Conservation (phyloP, 495 filamentous ascomycete genomes). For the Articulospora tetracladia region DNA sequence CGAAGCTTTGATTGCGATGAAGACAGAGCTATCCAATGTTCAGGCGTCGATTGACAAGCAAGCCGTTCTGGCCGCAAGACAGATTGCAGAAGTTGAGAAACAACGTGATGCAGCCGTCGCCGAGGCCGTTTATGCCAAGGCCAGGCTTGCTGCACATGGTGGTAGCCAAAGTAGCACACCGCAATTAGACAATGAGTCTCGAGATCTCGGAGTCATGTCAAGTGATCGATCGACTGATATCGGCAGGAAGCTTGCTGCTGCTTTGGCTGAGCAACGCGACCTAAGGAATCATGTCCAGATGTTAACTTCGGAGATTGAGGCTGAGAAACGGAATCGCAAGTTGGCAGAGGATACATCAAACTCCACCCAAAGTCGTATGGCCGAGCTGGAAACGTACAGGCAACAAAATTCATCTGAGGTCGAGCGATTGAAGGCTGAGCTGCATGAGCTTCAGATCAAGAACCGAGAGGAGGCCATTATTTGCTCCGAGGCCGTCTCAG, state of each 20-base stretch:
- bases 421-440: slow-evolving; percentile 77
- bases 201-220: slow-evolving; percentile 53
- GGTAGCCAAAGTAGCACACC: slow-evolving; percentile 69
- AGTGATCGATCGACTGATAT: slow-evolving; percentile 72
- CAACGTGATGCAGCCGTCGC: slow-evolving; percentile 88
- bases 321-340: slow-evolving; percentile 74
- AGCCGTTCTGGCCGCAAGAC: slow-evolving; percentile 74
- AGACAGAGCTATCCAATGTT: slow-evolving; percentile 75
- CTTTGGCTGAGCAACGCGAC: slow-evolving; percentile 73
- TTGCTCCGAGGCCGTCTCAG: slow-evolving; percentile 69
- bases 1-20: slow-evolving; percentile 89
- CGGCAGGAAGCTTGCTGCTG: slow-evolving; percentile 73
- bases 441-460: slow-evolving; percentile 71
- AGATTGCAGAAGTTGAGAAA: slow-evolving; percentile 88
- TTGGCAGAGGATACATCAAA: slow-evolving; percentile 85
- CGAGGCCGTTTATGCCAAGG: slow-evolving; percentile 92
- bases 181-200: slow-evolving; percentile 56
- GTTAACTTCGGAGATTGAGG: slow-evolving; percentile 64
- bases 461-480: slow-evolving; percentile 74
- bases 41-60: slow-evolving; percentile 85
- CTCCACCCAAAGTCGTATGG: slow-evolving; percentile 75
- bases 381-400: slow-evolving; percentile 76
- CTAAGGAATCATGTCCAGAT: slow-evolving; percentile 66
- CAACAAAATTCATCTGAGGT: slow-evolving; percentile 77
- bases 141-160: slow-evolving; percentile 80